Evolutionary conservation across 768 basidiomycete species (phyloP).

Genomic region (Amanita phalloides): DNA sequence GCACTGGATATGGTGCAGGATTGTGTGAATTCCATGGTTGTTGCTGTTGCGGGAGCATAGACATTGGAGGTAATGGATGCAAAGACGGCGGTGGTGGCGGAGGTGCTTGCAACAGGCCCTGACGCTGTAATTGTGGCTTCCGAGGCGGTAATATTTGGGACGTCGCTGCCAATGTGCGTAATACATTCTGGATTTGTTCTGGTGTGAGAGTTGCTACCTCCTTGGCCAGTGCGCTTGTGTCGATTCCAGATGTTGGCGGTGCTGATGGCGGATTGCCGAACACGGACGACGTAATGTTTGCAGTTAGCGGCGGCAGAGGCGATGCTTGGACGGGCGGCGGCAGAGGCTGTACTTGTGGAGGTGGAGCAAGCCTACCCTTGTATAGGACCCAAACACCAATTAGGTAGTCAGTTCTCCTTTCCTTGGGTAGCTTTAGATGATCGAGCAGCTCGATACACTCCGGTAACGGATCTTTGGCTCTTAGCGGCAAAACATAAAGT

Average conservation of each 20-base stretch:
- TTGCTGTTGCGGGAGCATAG: slow-evolving; percentile 1
- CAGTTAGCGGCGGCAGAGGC: slow-evolving; percentile 12
- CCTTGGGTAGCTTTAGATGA: slow-evolving; percentile 55
- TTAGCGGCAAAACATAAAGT: slow-evolving; percentile 75
- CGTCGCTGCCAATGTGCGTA: slow-evolving; percentile 41
- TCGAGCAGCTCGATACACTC: slow-evolving; percentile 83
- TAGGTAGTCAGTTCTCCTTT: slow-evolving; percentile 53
- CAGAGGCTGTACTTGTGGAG: slow-evolving; percentile 20
- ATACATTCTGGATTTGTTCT: slow-evolving; percentile 62
- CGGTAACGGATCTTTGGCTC: slow-evolving; percentile 55
- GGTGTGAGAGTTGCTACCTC: slow-evolving; percentile 68
- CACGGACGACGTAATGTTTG: slow-evolving; percentile 9
- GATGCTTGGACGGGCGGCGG: slow-evolving; percentile 12
- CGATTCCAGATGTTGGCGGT: slow-evolving; percentile 11
- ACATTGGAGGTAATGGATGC: slow-evolving; percentile 8
- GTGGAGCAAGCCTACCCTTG: slow-evolving; percentile 64
- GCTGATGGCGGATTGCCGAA: slow-evolving; percentile 8
- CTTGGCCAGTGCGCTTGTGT: slow-evolving; percentile 41
- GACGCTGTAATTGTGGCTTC: slow-evolving; percentile 4
- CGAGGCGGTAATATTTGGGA: slow-evolving; percentile 17
- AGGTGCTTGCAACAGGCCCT: slow-evolving; percentile 12
- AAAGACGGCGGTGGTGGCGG: slow-evolving; percentile 16
- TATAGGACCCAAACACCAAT: slow-evolving; percentile 80
- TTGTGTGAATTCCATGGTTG: slow-evolving; percentile 9
- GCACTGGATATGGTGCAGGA: slow-evolving; percentile 12